Percentiles rank a stretch among this genome's conserved stretches.
phyloP scores from a whole-genome alignment of 208 protist species.

The Naegleria lovaniensis region DNA sequence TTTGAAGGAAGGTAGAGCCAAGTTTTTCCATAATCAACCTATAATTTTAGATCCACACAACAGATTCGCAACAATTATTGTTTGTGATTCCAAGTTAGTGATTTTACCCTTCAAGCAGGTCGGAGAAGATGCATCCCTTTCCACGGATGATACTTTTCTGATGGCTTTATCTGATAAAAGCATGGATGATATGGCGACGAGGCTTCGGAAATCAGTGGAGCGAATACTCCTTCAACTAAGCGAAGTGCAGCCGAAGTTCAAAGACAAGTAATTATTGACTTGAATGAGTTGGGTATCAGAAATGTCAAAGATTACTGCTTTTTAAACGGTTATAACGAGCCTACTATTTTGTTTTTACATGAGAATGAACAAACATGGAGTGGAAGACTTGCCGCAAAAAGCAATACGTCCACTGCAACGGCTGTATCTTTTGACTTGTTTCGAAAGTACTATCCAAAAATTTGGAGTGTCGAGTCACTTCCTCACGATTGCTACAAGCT shows the following conservation, averaged over 20 bases:
- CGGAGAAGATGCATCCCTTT: no score
- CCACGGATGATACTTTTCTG: background rate
- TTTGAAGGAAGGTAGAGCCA: background rate
- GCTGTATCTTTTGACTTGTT: slow-evolving; percentile 14
- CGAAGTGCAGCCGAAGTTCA: background rate
- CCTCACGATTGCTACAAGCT: slow-evolving; percentile 1
- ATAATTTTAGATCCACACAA: slow-evolving; percentile 3
- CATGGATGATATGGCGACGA: background rate
- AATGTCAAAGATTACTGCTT: slow-evolving; percentile 35
- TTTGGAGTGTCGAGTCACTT: background rate
- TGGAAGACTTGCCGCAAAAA: slow-evolving; percentile 17
- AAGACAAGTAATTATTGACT: slow-evolving; percentile 34
- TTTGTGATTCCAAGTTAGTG: slow-evolving; percentile 16
- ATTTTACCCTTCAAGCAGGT: slow-evolving; percentile 17
- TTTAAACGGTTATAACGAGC: slow-evolving; percentile 32
- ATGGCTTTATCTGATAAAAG: background rate
- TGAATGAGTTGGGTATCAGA: slow-evolving; percentile 28
- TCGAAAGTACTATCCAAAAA: background rate
- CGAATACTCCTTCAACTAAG: background rate
- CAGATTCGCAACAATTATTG: background rate
- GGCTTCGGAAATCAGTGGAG: background rate
- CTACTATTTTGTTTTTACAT: slow-evolving; percentile 36
- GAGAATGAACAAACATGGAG: slow-evolving; percentile 33
- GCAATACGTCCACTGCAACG: background rate
- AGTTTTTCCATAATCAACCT: background rate